Base-by-base conservation (phyloP, 805 yeast genomes). In the Pichia phayaonensis region DNA sequence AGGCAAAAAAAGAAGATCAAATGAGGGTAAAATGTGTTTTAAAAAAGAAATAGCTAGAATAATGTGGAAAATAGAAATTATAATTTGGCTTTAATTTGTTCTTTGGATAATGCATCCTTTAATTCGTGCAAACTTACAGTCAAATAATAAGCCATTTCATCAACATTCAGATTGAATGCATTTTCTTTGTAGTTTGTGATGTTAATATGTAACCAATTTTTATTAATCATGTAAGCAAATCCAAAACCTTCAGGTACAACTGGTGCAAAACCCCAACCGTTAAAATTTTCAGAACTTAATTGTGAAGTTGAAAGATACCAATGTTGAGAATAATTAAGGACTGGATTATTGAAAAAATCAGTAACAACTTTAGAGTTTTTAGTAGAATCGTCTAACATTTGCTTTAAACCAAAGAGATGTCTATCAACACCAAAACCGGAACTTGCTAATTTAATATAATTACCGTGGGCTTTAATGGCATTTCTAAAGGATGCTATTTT, bases 181-280 rank as follows among this genome's bases (percentile, higher is more conserved):
- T 74, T 77, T 42, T 80, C 78, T 68, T 77, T 81, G 73, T 81
- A 84, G 55, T 83, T 79, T 45, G 90, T 83, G 55, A 92, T 82
- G 69, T 90, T 92, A 62, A 94, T 81, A 65, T 90, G 92, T 57
- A 90, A 62, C 81, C 86, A 84, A 59, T 90, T 85, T 53, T 80
- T 79, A 74, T 87, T 90, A 62, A 92, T 76, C 88, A 90, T 88
- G 73, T 92, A 92, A 10, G 96, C 97, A 55, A 88, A 76, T 8
- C 98, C 99, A 61, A 86, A 83, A 10, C 99, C 99, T 54, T 84
- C 87, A 63, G 90, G 96, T 59, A 86, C 82, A 46, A 94, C 98
- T 67, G 95, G 96, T 20, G 96, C 80, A 88, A 90, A 92, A 34
- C 99, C 99, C 76, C 90, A 92, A 43, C 95, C 90, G 65, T 89